phyloP scores from a whole-genome alignment of 176 grass and related monocot genomes.

The Metroxylon sagu region DNA sequence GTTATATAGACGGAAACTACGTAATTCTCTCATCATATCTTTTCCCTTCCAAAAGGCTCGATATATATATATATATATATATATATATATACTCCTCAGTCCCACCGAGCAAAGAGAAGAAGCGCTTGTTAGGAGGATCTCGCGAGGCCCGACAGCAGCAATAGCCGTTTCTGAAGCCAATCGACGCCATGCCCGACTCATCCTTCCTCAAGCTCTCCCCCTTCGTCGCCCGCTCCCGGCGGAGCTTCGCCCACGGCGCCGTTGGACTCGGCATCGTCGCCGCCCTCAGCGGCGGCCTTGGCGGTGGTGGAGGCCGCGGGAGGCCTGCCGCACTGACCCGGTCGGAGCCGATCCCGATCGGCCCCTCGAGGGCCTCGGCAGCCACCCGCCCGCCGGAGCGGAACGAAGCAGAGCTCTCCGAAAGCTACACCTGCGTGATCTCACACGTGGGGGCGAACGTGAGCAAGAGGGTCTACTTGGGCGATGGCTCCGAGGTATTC shows the following conservation, averaged over 20 bases:
- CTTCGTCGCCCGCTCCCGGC: constrained; percentile 13
- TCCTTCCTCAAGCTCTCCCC: constrained; percentile 12
- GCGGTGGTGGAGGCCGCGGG: background rate
- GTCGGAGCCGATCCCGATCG: constrained; percentile 39
- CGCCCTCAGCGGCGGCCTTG: constrained; percentile 19
- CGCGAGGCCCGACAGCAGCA: too few relatives aligned
- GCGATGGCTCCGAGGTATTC: too few relatives aligned
- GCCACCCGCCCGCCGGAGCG: background rate
- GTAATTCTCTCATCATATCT: too few relatives aligned
- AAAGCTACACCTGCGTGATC: constrained; percentile 73
- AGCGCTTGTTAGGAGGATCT: too few relatives aligned
- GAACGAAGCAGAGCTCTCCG: constrained; percentile 36
- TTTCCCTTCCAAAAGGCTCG: too few relatives aligned
- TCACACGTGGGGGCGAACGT: constrained; percentile 26
- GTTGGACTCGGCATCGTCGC: constrained; percentile 46
- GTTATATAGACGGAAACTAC: too few relatives aligned
- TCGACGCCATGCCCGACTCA: too few relatives aligned
- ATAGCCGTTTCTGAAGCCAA: too few relatives aligned
- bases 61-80: too few relatives aligned
- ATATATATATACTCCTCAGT: too few relatives aligned
- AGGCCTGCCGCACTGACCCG: background rate
- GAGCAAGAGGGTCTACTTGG: constrained; percentile 45
- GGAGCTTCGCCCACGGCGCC: constrained; percentile 32
- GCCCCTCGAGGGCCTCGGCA: background rate
- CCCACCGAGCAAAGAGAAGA: too few relatives aligned